Evolutionary conservation across 768 basidiomycete species (phyloP).

Genomic region (Lanmaoa pseudosensibilis): DNA sequence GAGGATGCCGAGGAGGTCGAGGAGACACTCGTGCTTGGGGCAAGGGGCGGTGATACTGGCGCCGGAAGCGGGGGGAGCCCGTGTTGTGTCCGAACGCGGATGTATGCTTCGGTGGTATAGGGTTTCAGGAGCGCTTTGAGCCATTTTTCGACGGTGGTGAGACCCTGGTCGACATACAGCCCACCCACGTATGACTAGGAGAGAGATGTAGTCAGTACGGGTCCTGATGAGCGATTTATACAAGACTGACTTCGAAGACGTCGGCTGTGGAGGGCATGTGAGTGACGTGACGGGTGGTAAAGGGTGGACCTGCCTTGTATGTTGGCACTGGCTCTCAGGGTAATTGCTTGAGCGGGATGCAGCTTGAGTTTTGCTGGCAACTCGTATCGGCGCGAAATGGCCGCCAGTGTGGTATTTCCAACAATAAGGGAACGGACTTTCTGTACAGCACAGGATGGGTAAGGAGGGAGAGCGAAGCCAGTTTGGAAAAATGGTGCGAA

Average conservation of each 20-base stretch:
- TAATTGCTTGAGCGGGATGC: slow-evolving; percentile 72
- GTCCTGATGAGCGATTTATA: not conserved
- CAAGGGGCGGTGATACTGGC: slow-evolving; percentile 21
- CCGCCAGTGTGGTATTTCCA: slow-evolving; percentile 69
- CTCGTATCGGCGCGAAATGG: slow-evolving; percentile 65
- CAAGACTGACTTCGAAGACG: slow-evolving; percentile 64
- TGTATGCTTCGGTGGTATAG: slow-evolving; percentile 62
- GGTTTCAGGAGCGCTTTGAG: slow-evolving; percentile 61
- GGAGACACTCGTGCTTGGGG: slow-evolving; percentile 18
- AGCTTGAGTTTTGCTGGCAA: slow-evolving; percentile 61
- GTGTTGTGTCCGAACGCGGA: slow-evolving; percentile 62
- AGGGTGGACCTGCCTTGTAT: slow-evolving; percentile 59
- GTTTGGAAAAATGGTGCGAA: not conserved
- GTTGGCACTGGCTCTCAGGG: slow-evolving; percentile 63
- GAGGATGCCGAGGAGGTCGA: slow-evolving; percentile 11
- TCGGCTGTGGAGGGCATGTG: slow-evolving; percentile 50
- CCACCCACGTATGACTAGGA: slow-evolving; percentile 77
- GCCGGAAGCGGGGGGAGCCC: slow-evolving; percentile 52
- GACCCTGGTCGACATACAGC: slow-evolving; percentile 67
- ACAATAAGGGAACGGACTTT: slow-evolving; percentile 80
- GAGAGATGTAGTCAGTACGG: slow-evolving; percentile 2
- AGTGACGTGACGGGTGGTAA: not conserved
- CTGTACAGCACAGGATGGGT: slow-evolving; percentile 35
- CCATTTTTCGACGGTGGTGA: slow-evolving; percentile 57
- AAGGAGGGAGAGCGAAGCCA: too few species aligned